Evolutionary conservation across 352 stramenopile genomes (phyloP).

Genomic region (Halophytophthora batemanensis): DNA sequence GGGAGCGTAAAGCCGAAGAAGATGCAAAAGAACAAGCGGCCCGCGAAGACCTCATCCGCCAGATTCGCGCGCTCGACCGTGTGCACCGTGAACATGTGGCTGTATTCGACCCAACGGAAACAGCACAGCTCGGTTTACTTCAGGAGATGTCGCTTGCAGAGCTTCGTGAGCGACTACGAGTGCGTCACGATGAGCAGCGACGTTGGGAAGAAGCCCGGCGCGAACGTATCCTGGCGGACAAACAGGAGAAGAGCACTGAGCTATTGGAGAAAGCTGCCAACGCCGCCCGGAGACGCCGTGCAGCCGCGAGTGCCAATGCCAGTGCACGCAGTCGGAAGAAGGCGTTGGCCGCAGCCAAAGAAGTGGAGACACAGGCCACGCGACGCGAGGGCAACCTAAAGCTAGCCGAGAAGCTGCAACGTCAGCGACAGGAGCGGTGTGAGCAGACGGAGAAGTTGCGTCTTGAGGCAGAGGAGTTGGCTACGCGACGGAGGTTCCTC

Average conservation of each 20-base stretch:
- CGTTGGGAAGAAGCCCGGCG: conserved; percentile 67
- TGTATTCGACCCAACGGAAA: conserved; percentile 91
- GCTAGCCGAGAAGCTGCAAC: conserved; percentile 70
- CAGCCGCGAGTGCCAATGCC: conserved; percentile 65
- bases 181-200: conserved; percentile 69
- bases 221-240: conserved; percentile 64
- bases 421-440: conserved; percentile 47
- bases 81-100: conserved; percentile 79
- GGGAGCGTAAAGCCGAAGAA: conserved; percentile 53
- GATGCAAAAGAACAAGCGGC: conserved; percentile 67
- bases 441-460: conserved; percentile 47
- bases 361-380: conserved; percentile 55
- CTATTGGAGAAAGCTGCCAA: conserved; percentile 76
- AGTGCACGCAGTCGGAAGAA: conserved; percentile 51
- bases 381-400: conserved; percentile 64
- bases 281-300: conserved; percentile 63
- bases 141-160: conserved; percentile 92
- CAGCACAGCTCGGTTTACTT: conserved; percentile 78
- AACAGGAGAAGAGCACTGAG: conserved; percentile 72
- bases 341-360: conserved; percentile 44
- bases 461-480: conserved; percentile 57
- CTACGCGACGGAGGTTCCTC: conserved; percentile 80
- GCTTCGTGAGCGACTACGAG: conserved; percentile 74
- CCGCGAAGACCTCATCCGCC: conserved; percentile 82
- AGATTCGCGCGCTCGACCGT: conserved; percentile 78